Evolutionary conservation across 208 protist species (phyloP).

Genomic region (Leishmania arabica): DNA sequence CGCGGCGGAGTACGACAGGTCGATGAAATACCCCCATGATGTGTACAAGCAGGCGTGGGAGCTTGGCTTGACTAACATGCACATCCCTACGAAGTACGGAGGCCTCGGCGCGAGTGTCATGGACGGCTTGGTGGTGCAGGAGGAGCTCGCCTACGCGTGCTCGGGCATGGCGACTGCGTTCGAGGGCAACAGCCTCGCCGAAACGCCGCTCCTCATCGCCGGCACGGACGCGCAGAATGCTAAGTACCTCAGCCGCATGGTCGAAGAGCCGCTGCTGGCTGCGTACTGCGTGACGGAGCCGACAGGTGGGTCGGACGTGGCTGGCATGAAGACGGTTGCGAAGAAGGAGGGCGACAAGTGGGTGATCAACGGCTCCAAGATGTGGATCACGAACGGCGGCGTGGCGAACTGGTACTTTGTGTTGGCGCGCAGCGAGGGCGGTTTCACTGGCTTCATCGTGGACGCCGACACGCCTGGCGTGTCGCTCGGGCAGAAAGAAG

Average conservation of each 20-base stretch:
- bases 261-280: conserved; percentile 77
- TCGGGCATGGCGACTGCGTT: conserved; percentile 86
- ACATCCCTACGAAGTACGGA: conserved; percentile 83
- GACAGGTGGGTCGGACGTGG: conserved; percentile 84
- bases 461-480: conserved; percentile 89
- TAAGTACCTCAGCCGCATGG: conserved; percentile 88
- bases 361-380: conserved; percentile 93
- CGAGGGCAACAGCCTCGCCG: conserved; percentile 79
- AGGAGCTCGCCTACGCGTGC: conserved; percentile 90
- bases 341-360: conserved; percentile 88
- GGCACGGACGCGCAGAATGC: conserved; percentile 88
- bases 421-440: conserved; percentile 71
- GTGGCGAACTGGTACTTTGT: conserved; percentile 94
- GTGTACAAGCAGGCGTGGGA: conserved; percentile 87
- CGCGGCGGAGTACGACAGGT: conserved; percentile 73
- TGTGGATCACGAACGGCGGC: conserved; percentile 96
- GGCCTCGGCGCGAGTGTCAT: conserved; percentile 72
- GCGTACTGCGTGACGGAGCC: conserved; percentile 91
- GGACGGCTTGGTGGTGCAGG: conserved; percentile 77
- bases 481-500: conserved; percentile 76
- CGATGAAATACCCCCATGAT: conserved; percentile 71
- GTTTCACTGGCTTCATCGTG: conserved; percentile 89
- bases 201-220: conserved; percentile 85
- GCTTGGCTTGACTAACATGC: conserved; percentile 85
- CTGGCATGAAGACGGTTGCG: conserved; percentile 83